Evolutionary conservation across 164 flowering plant genomes (phyloP), one percentile per base, ranked within the genome.

Genomic region (Macadamia tetraphylla): DNA sequence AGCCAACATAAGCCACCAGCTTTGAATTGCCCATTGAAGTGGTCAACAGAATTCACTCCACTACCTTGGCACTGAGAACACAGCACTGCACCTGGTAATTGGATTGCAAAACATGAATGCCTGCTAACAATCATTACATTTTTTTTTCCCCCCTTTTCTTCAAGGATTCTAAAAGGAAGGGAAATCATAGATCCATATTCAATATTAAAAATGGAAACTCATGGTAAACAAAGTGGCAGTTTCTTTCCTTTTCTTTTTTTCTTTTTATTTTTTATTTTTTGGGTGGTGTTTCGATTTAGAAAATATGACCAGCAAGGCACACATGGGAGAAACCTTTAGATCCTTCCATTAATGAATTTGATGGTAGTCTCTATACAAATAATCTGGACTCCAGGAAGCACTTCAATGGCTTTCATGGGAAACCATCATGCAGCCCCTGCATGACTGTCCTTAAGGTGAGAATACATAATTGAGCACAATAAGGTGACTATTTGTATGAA

Each of bases 1-100:
- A 93, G 94, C 98, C 97, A 93, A 66, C 98, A 93, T 66, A 87
- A 40, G 58, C 74, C 89, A 43, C 98, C 98, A 69, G 94, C 97
- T 79, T 91, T 93, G 64, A 86, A 88, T 79, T 78, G 94, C 46
- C 98, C 98, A 74, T 88, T 83, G 83, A 91, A 91, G 79, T 89
- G 95, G 75, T 93, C 98, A 29, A 77, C 84, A 13, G 86, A 80
- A 75, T 93, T 93, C 64, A 89, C 84, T 64, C 98, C 98, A 60
- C 35, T 44, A 49, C 98, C 98, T 80, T 88, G 17, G 84, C 98
- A 93, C 60, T 93, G 94, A 49, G 82, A 40, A 74, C 98, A 92
- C 49, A 15, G 13, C 58, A 74, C 65, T 6, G 83, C 86, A 75
- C 98, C 98, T 93, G 76, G 40, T 13, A 70, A 61, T 58, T 62